These are phyloP conservation scores for Alternaria hordeiaustralica DNA, from an alignment of 2,329 filamentous ascomycete species.

Conservation along the genomic window DNA sequence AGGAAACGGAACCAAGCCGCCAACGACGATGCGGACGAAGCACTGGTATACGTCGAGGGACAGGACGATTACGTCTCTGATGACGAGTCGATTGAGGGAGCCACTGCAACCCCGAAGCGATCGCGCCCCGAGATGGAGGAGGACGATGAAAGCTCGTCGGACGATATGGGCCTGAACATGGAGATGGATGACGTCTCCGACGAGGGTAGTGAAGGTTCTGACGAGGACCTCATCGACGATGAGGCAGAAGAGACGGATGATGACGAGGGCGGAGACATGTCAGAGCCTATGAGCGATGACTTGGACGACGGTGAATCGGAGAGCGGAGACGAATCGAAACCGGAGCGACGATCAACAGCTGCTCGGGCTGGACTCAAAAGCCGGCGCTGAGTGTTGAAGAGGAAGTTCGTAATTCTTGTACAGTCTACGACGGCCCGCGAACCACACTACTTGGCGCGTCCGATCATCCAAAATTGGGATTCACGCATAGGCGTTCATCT, in stretches of 20 bases:
- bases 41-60: constrained; percentile 86
- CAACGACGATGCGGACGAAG: constrained; percentile 70
- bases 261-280: constrained; percentile 55
- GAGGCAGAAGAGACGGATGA: constrained; percentile 59
- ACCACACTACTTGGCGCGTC: constrained; percentile 6
- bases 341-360: constrained; percentile 42
- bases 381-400: constrained; percentile 27
- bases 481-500: constrained; percentile 6
- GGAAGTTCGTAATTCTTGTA: constrained; percentile 8
- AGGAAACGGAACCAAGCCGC: constrained; percentile 70
- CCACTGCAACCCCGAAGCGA: constrained; percentile 30
- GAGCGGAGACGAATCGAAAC: constrained; percentile 51
- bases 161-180: constrained; percentile 63
- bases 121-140: constrained; percentile 32
- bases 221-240: constrained; percentile 58
- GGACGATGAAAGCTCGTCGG: constrained; percentile 56
- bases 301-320: constrained; percentile 53
- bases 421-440: constrained; percentile 7
- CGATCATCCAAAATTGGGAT: constrained; percentile 10
- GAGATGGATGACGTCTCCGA: constrained; percentile 50
- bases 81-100: constrained; percentile 53
- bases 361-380: constrained; percentile 40
- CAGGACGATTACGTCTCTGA: constrained; percentile 66
- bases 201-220: constrained; percentile 53
- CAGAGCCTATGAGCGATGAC: constrained; percentile 55